Conservation (phyloP, 441 rosid species). For the Melastoma candidum region DNA sequence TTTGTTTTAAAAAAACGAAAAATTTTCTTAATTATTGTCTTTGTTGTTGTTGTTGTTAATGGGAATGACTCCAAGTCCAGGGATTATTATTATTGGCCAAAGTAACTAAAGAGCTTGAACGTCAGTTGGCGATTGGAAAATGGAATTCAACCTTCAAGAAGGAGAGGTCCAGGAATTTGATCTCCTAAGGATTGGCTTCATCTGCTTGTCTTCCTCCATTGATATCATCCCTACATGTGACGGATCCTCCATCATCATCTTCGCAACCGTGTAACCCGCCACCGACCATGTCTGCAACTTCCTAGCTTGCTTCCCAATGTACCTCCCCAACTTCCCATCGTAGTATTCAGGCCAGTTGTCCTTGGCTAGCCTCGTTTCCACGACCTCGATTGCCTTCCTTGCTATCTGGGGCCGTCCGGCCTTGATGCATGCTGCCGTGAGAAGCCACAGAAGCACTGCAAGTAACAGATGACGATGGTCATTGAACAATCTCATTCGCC, state of each 20-base stretch:
- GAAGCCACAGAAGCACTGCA: constrained; percentile 7
- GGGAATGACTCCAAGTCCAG: too few species aligned
- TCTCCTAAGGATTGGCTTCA: constrained; percentile 6
- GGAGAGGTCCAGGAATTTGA: constrained; percentile 2
- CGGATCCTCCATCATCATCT: constrained; percentile 10
- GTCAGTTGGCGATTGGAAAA: too few species aligned
- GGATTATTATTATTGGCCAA: too few species aligned
- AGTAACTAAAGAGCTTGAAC: too few species aligned
- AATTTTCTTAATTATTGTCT: too few species aligned
- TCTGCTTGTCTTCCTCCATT: constrained; percentile 8
- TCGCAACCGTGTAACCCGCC: constrained; percentile 6
- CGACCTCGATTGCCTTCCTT: constrained; percentile 1
- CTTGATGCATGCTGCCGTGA: constrained; percentile 9
- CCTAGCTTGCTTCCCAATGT: constrained; percentile 4
- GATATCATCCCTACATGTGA: constrained; percentile 10
- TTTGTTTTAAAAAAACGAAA: too few species aligned
- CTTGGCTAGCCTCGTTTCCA: neutral
- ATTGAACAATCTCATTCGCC: neutral
- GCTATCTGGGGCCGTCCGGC: constrained; percentile 5
- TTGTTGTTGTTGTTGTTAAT: too few species aligned
- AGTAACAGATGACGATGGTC: neutral
- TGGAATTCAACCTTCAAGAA: too few species aligned
- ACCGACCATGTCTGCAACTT: constrained; percentile 6
- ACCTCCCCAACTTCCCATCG: constrained; percentile 5
- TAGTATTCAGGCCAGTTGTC: constrained; percentile 11